phyloP scores from a whole-genome alignment of 352 stramenopile genomes.

The Phytophthora podocarpi region DNA sequence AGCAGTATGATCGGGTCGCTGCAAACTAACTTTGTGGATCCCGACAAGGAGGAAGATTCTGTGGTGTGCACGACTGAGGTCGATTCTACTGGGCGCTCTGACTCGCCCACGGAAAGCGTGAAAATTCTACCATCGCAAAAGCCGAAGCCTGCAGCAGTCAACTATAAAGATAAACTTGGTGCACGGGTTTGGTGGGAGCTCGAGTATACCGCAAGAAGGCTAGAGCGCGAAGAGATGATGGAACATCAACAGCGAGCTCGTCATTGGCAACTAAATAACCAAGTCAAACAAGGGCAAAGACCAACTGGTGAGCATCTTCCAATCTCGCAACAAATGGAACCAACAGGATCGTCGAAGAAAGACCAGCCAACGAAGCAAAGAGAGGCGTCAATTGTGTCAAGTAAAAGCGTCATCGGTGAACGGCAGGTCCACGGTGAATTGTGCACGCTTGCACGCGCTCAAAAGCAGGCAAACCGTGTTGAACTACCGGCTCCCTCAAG shows the following conservation, averaged over 20 bases:
- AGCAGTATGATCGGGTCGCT: not conserved
- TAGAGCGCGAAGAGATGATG: conserved; percentile 34
- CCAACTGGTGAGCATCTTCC: not conserved
- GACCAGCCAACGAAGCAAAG: not conserved
- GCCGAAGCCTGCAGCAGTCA: not conserved
- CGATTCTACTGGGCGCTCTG: not conserved
- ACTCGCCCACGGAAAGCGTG: not conserved
- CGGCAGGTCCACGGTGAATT: not conserved
- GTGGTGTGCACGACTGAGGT: not conserved
- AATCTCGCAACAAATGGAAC: not conserved
- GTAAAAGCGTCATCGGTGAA: not conserved
- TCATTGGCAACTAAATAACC: not conserved
- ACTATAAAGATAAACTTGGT: conserved; percentile 56
- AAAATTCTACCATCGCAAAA: not conserved
- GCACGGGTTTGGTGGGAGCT: conserved; percentile 72
- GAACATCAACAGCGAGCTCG: conserved; percentile 6
- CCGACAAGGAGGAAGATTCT: not conserved
- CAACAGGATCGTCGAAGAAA: conserved; percentile 7
- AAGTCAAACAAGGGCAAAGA: not conserved
- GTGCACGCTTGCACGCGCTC: not conserved
- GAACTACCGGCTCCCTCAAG: too few species aligned
- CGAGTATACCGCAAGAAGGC: conserved; percentile 48
- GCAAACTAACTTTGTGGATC: not conserved
- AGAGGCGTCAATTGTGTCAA: not conserved
- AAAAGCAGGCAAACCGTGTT: too few species aligned